Base-by-base conservation (phyloP, 192 early-diverging fungal species). In the Coemansia sp. region DNA sequence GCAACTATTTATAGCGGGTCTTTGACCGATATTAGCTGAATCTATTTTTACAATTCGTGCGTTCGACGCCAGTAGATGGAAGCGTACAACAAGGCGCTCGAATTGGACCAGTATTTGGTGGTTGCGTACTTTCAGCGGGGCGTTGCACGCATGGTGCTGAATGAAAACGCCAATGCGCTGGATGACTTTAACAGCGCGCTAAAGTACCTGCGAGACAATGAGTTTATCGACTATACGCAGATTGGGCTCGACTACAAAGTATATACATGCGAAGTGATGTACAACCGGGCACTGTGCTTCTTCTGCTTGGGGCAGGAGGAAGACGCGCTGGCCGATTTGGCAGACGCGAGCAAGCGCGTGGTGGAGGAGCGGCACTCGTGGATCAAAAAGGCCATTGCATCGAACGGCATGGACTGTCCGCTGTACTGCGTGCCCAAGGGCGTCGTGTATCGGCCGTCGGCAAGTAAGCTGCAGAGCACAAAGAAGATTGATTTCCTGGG, bases 101-200 rank as follows among this genome's bases (percentile, higher is more conserved):
- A 79, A 45, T 83, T 90, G 59, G 97, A 98, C 83, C 77, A 83
- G 59, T 98, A 92, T 71, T 83, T 97, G 39, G 93, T 94, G 2
- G 89, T 94, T 19, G 94, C 94, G 12, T 94, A 92, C 76, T 96
- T 93, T 62, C 92, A 95, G 84, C 90, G 91, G 45, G 97, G 94
- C 52, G 91, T 92, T 3, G 86, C 90, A 25, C 87, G 87, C 29
- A 96, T 93, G 83, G 81, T 89, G 24, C 69, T 79, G 9, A 86
- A 88, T 29, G 79, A 88, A 17, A 88, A 93, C 66, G 69, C 85
- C 10, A 83, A 84, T 29, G 92, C 93, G 57, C 79, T 92, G 24
- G 66, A 73, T 17, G 91, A 92, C 73, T 98, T 94, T 73, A 84
- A 92, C 68, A 88, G 87, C 59, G 89, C 93, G 12, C 84, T 90